Conservation (phyloP, 129 eudicot genomes). For the Tagetes erecta region DNA sequence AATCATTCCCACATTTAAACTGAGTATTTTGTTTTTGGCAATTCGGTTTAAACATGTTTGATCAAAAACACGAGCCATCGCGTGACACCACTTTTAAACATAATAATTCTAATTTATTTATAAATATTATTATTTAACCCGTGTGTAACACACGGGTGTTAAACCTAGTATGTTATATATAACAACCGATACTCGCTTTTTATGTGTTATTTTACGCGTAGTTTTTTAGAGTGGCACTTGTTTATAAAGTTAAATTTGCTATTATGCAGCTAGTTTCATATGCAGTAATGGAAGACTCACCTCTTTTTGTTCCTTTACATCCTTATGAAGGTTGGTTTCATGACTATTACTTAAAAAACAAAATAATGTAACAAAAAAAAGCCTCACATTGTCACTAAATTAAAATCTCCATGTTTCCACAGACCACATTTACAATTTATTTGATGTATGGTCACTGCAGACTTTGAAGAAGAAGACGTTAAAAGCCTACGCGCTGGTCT, state of each 20-base stretch:
- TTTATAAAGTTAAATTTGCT: conserved; percentile 10
- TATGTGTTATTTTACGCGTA: too few relatives aligned
- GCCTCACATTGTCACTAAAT: conserved; percentile 1
- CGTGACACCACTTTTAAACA: too few relatives aligned
- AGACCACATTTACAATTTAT: background rate
- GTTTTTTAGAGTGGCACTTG: too few relatives aligned
- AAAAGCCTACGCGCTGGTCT: conserved; percentile 42
- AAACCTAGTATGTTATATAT: too few relatives aligned
- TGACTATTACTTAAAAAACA: background rate
- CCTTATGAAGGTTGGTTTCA: conserved; percentile 59
- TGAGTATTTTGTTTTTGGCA: too few relatives aligned
- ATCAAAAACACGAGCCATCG: too few relatives aligned
- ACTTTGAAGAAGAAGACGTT: conserved; percentile 42
- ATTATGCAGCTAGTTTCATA: conserved; percentile 78
- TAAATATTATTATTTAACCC: too few relatives aligned
- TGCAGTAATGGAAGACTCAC: conserved; percentile 82
- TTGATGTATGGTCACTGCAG: conserved; percentile 36
- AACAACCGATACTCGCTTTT: too few relatives aligned
- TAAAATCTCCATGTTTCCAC: background rate
- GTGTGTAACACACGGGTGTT: too few relatives aligned
- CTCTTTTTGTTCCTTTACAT: conserved; percentile 80
- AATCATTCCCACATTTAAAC: too few relatives aligned
- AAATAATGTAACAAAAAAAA: background rate
- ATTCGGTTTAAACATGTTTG: too few relatives aligned
- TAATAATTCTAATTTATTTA: too few relatives aligned